Evolutionary conservation across 2,329 filamentous ascomycete species (phyloP), one percentile per base, ranked within the genome.

Genomic region (Dissoconium aciculare): DNA sequence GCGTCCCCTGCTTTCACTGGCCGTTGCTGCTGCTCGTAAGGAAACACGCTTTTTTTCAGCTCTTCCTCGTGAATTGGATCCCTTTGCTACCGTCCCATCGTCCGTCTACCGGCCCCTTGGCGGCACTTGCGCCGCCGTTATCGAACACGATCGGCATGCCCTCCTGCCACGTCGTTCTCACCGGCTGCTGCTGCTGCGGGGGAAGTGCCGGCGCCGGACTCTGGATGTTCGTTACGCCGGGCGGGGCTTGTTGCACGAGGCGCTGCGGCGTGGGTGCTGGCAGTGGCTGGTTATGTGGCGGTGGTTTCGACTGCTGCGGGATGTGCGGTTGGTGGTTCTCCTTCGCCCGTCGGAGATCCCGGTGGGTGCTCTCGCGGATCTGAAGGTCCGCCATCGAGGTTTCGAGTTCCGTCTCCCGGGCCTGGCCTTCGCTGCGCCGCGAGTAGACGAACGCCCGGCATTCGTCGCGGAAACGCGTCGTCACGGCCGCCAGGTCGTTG

Each of bases 401-500:
- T 9, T 64, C 59, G 25, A 76, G 58, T 38, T 76, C 71, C 26
- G 71, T 69, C 55, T 93, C 84, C 17, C 93, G 54, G 32, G 73
- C 71, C 41, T 75, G 71, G 0, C 84, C 84, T 45, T 95, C 87
- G 41, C 78, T 71, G 30, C 84, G 70, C 31, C 89, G 67, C 49
- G 83, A 72, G 15, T 84, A 77, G 1, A 79, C 78, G 65, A 91
- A 95, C 2, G 67, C 69, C 42, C 71, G 71, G 35, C 74, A 75
- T 19, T 81, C 79, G 43, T 94, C 87, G 11, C 84, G 67, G 53
- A 94, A 95, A 6, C 76, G 67, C 21, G 74, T 77, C 1, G 93
- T 80, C 39, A 95, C 84, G 55, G 78, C 81, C 27, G 79, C 81
- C 4, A 98, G 66, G 49, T 95, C 85, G 44, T 98, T 98, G 61